Base-by-base conservation (phyloP, 352 stramenopile species). In the Phytophthora pisi region DNA sequence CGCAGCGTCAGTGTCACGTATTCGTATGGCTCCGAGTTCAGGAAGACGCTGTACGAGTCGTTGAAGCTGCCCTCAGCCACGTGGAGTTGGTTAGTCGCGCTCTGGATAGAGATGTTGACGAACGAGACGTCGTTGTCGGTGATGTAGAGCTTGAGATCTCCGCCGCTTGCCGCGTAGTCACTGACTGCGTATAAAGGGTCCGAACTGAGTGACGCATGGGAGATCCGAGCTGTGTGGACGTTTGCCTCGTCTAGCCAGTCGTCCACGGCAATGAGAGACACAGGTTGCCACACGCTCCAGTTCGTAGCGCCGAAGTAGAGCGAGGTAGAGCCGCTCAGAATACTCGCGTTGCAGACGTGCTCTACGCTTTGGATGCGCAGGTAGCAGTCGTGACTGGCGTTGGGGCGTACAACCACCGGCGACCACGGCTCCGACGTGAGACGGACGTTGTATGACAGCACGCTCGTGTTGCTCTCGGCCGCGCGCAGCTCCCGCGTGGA, bases 41-140 rank as follows among this genome's bases (percentile, higher is more conserved):
- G 64, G 0, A 74, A 72, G 20, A 92, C 60, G 3, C 61, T 61
- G 53, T 92, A 92, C n/a, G 84, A 89, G 65, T 91, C 84, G 43
- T 92, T 92, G 49, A 94, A 94, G 13, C 86, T 86, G 3, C 82
- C 86, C 59, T 94, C 84, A 1, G 84, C 81, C 8, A 91, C 84
- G 20, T 91, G 78, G 0, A 94, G 67, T 28, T 84, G 59, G 2
- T 70, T 67, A 3, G 56, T 65, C 15, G 61, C 20, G 26, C 46
- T 76, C 24, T 72, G 66, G 0, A 90, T 61, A 13, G 80, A 82
- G n/a, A 90, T 89, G 24, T 79, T 89, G 5, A 93, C 74, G 26
- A 78, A 89, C 2, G 84, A 78, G 0, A 80, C 16, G 24, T 94
- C 84, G 26, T 91, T 91, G 49, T 94, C 86, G 0, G 77, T 65